Conservation (phyloP, 1,139 yeast species). For the Meyerozyma athensensis region DNA sequence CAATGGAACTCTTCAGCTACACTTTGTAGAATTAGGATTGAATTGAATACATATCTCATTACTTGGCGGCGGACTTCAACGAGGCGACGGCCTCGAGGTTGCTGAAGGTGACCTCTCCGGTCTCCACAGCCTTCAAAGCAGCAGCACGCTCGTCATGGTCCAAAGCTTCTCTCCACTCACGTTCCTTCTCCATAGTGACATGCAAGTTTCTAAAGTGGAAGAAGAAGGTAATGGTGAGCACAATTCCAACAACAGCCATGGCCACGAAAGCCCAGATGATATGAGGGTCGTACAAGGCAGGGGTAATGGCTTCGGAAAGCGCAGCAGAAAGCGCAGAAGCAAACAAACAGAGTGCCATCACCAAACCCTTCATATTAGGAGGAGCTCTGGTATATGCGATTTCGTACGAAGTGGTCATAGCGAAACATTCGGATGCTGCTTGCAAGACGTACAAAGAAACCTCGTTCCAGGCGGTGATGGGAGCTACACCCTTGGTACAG, state of each 20-base stretch:
- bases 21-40: no score
- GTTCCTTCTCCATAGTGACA: constrained; percentile 44
- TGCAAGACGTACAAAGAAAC: constrained; percentile 47
- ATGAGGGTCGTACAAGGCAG: constrained; percentile 51
- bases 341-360: constrained; percentile 61
- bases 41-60: constrained; percentile 4
- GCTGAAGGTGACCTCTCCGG: constrained; percentile 1
- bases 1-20: no score
- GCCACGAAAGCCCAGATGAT: constrained; percentile 54
- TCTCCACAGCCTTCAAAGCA: constrained; percentile 2
- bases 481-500: constrained; percentile 43
- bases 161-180: constrained; percentile 22
- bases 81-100: constrained; percentile 21
- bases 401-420: constrained; percentile 64
- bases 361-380: constrained; percentile 60
- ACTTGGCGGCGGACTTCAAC: constrained; percentile 18
- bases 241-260: constrained; percentile 41
- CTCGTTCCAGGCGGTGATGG: constrained; percentile 55
- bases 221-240: constrained; percentile 40
- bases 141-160: background rate
- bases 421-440: constrained; percentile 68
- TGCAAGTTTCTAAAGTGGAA: constrained; percentile 51
- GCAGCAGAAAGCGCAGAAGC: constrained; percentile 60
- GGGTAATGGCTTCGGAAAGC: constrained; percentile 49
- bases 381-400: constrained; percentile 70